Evolutionary conservation across 2,329 filamentous ascomycete genomes (phyloP), one percentile per base, ranked within the genome.

Genomic region (Claviceps fusiformis): DNA sequence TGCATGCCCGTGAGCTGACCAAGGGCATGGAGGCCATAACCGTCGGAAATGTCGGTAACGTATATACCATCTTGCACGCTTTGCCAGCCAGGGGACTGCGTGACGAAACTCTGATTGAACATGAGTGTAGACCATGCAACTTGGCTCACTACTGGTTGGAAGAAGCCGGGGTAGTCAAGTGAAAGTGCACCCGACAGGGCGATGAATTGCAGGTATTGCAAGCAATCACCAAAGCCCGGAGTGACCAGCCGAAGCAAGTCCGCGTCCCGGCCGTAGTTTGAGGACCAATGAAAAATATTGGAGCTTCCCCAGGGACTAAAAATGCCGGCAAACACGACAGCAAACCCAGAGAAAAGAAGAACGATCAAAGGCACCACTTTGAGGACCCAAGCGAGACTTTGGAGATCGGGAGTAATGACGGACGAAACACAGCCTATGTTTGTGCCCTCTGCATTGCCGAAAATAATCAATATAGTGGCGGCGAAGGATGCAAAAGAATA

Each of bases 191-290:
- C 92, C 0, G 90, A 93, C 56, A 98, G 73, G 27, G 88, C 85
- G 54, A 93, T 78, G 63, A 95, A 98, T 66, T 98, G 93, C 19
- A 98, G 87, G 68, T 98, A 97, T 70, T 97, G 91, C 55, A 98
- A 76, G 65, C 93, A 98, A 67, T 98, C 93, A 7, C 89, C 90
- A 67, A 98, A 97, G 0, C 93, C 93, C 5, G 93, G 93, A 0
- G 93, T 98, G 39, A 98, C 89, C 50, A 98, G 76, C 55, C 93
- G 84, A 54, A 98, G 76, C 60, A 96, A 75, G 71, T 98, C 93
- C 58, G 89, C 87, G 63, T 98, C 93, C 62, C 92, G 83, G 41
- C 93, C 93, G 67, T 95, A 97, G 67, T 98, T 98, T 65, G 89
- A 95, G n/a, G 89, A 90, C 90, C 92, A 98, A 61, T 88, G 85